Conservation (phyloP, 106 monocot genomes). For the Cymbidium sinense region DNA sequence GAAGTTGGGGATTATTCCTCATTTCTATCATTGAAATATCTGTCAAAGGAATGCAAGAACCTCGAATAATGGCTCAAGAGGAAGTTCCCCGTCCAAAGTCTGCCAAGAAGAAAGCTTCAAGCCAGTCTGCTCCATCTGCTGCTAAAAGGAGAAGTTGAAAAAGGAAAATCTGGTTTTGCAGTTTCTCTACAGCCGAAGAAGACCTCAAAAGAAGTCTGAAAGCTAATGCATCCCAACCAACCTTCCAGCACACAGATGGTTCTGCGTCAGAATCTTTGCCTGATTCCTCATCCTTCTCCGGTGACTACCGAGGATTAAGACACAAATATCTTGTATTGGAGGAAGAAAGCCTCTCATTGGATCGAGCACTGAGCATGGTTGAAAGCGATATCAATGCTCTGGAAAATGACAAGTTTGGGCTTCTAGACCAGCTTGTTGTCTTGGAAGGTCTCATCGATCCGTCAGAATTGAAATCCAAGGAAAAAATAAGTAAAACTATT, state of each 20-base stretch:
- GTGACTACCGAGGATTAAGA: conserved; percentile 56
- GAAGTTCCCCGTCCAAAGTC: conserved; percentile 17
- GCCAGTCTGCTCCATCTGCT: neutral
- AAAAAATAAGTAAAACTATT: too few species aligned
- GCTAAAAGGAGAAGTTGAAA: conserved; percentile 22
- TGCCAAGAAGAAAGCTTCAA: conserved; percentile 32
- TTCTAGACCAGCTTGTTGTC: conserved; percentile 85
- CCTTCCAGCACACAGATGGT: conserved; percentile 36
- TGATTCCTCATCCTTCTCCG: conserved; percentile 34
- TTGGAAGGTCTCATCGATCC: conserved; percentile 88
- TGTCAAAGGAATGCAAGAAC: conserved; percentile 36
- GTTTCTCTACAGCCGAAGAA: conserved; percentile 25
- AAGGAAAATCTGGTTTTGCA: conserved; percentile 11
- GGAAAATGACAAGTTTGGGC: conserved; percentile 67
- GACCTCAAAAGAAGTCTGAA: conserved; percentile 33
- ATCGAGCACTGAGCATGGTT: conserved; percentile 44
- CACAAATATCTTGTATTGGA: conserved; percentile 81
- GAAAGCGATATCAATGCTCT: conserved; percentile 50
- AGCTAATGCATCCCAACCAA: conserved; percentile 6
- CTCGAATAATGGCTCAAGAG: conserved; percentile 9
- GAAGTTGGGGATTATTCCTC: neutral
- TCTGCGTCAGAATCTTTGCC: conserved; percentile 44
- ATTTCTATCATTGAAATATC: too few species aligned
- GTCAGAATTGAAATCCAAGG: conserved; percentile 28
- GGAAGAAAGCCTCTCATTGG: conserved; percentile 65